These are phyloP conservation scores for Metschnikowia bowlesiae DNA, from an alignment of 805 yeast species.

Conservation along the genomic window DNA sequence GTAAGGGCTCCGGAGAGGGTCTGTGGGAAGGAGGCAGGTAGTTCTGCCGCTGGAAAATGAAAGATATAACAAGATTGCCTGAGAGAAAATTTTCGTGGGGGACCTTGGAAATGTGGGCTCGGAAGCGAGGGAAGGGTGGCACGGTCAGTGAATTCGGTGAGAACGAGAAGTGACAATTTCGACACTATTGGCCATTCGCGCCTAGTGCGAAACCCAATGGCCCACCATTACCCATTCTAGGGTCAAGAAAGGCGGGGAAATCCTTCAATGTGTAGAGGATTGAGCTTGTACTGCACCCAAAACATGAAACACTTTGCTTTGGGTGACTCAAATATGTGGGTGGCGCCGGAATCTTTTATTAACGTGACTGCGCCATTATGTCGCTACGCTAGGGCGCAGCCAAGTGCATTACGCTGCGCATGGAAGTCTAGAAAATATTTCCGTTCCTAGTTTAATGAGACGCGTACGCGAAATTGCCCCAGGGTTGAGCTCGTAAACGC, in stretches of 20 bases:
- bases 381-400: not conserved
- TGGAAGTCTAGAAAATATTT: not conserved
- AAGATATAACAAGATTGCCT: not conserved
- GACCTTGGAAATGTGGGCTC: not conserved
- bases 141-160: not conserved
- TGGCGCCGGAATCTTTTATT: not conserved
- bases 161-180: not conserved
- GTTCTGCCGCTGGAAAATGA: not conserved
- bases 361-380: not conserved
- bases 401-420: slow-evolving; percentile 1
- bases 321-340: not conserved
- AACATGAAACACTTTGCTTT: not conserved
- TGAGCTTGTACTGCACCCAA: not conserved
- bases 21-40: not conserved
- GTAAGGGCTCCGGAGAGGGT: not conserved
- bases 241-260: not conserved
- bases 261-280: not conserved
- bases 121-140: not conserved
- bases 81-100: not conserved
- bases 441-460: slow-evolving; percentile 2
- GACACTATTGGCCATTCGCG: slow-evolving; percentile 1
- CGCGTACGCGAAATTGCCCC: slow-evolving; percentile 2
- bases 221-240: not conserved
- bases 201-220: slow-evolving; percentile 1
- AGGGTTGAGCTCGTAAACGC: not conserved